Base-by-base conservation (phyloP, 2,329 filamentous ascomycete genomes). In the Metarhizium humberi region DNA sequence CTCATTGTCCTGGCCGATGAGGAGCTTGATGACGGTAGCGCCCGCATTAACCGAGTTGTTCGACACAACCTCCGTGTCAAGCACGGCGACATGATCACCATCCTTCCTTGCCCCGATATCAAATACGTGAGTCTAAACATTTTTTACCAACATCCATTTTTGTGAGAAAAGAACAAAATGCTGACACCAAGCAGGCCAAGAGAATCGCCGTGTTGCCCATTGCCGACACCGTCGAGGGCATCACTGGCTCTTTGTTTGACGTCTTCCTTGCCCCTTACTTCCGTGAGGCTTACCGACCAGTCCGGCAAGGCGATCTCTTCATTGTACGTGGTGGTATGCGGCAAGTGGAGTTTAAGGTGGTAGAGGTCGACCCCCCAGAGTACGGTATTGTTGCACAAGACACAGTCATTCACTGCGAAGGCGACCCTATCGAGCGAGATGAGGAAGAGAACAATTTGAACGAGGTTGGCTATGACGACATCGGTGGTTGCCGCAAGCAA, bases 211-310 rank as follows among this genome's bases (percentile, higher is more conserved):
- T 99, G 58, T 88, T 99, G 50, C 94, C 94, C 59, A 97, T 99
- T 67, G 92, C 94, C 71, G 94, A 99, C 73, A 97, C 95, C 62
- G 87, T 99, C 66, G 94, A 99, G 78, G 94, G 95, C 67, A 84
- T 99, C 59, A 97, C 95, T 59, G 94, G 94, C 66, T 97, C 92
- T 48, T 85, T 99, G 60, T 99, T 99, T 76, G 94, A 99, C 69
- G 94, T 97, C 66, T 99, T 95, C 85, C 91, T 99, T 63, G 94
- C 94, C 57, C 94, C 94, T 67, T 99, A 99, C 79, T 99, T 99
- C 87, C 90, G 92, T 67, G 94, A 99, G 81, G 92, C 94, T 61
- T 99, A 99, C 80, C 84, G 94, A 71, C 94, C 94, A 55, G 91
- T 99, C 59, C 87, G 92, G 71, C 94, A 97, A 80, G 94, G 94